These are phyloP conservation scores for Colletotrichum limetticola DNA, from an alignment of 2,329 filamentous ascomycete species.

Conservation along the genomic window DNA sequence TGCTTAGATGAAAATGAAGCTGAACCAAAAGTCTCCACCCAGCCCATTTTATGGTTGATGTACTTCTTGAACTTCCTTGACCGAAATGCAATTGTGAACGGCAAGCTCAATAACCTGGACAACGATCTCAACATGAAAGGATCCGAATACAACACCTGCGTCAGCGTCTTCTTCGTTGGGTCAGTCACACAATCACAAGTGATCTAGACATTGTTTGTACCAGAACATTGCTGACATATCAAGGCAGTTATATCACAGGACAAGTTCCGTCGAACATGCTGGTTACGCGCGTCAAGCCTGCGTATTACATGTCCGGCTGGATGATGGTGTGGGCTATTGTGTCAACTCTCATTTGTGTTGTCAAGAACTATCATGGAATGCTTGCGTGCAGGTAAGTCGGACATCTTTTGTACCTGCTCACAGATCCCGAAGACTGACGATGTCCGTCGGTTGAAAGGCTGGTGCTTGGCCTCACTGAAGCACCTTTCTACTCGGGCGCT, in stretches of 20 bases:
- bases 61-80: conserved; percentile 49
- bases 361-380: conserved; percentile 51
- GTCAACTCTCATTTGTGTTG: conserved; percentile 51
- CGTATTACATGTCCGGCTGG: conserved; percentile 26
- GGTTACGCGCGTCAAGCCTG: conserved; percentile 20
- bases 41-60: conserved; percentile 50
- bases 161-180: conserved; percentile 47
- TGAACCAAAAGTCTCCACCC: no score
- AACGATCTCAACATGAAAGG: conserved; percentile 59
- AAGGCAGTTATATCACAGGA: conserved; percentile 2
- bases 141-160: conserved; percentile 46
- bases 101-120: conserved; percentile 62
- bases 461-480: no score
- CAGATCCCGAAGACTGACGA: conserved; percentile 41
- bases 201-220: no score
- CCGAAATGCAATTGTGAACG: conserved; percentile 66
- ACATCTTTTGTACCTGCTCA: conserved; percentile 40
- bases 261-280: conserved; percentile 26
- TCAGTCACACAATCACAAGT: conserved; percentile 5
- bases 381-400: conserved; percentile 50
- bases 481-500: conserved; percentile 45
- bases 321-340: conserved; percentile 51
- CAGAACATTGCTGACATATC: background rate
- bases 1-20: no score
- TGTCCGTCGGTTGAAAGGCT: no score